Percentiles rank a stretch among this genome's conserved stretches.
Conservation (phyloP, 345 rosid species). For the Eucalyptus cloeziana region DNA sequence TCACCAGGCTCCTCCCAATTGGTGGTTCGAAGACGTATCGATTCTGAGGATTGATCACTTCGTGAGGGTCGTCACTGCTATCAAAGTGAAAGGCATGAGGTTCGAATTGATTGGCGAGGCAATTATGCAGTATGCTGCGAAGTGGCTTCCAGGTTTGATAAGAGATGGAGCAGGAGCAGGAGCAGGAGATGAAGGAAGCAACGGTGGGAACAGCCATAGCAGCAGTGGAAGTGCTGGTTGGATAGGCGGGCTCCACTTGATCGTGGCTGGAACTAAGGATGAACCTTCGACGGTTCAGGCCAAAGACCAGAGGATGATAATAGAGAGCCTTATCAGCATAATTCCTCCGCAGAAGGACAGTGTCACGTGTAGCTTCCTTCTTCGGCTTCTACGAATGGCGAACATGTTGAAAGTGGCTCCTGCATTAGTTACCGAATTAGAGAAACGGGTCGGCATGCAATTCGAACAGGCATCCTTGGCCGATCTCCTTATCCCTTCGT, state of each 20-base stretch:
- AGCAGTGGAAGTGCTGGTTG: conserved; percentile 49
- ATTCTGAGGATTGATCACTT: conserved; percentile 92
- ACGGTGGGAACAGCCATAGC: conserved; percentile 32
- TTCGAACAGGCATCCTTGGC: conserved; percentile 84
- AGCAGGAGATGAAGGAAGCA: conserved; percentile 45
- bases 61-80: conserved; percentile 88
- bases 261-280: conserved; percentile 46
- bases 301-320: conserved; percentile 81
- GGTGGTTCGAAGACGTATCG: conserved; percentile 99
- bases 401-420: conserved; percentile 85
- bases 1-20: conserved; percentile 83
- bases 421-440: conserved; percentile 82
- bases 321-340: conserved; percentile 83
- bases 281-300: conserved; percentile 32
- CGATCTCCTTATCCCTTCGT: conserved; percentile 75
- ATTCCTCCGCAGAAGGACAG: conserved; percentile 88
- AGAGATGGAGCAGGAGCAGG: conserved; percentile 33
- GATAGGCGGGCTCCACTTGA: conserved; percentile 92
- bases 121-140: conserved; percentile 70
- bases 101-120: conserved; percentile 82
- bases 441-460: conserved; percentile 95
- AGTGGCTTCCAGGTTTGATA: conserved; percentile 81
- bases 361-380: conserved; percentile 83
- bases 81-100: conserved; percentile 95
- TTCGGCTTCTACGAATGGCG: conserved; percentile 68